A percentile compares a stretch with the other conserved stretches of the same genome.
Conservation (phyloP, 768 basidiomycete species). For the Mycena sanguinolenta region DNA sequence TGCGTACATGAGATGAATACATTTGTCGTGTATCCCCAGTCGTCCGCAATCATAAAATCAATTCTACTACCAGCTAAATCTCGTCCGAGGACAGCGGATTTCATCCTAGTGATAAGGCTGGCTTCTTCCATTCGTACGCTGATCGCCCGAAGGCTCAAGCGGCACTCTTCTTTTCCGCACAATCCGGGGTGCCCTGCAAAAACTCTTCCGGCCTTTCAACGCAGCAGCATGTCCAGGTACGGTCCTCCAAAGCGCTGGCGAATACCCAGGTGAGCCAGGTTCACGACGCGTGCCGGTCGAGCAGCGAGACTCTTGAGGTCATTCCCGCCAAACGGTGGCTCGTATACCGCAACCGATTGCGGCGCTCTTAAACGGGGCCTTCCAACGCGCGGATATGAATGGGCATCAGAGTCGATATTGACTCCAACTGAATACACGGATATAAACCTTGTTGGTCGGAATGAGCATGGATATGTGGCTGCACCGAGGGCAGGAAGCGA, state of each 20-base stretch:
- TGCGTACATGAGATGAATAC: conserved; percentile 37
- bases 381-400: conserved; percentile 37
- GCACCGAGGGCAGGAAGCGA: conserved; percentile 30
- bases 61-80: conserved; percentile 16
- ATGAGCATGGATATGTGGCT: conserved; percentile 28
- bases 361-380: conserved; percentile 28
- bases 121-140: conserved; percentile 35
- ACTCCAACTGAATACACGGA: conserved; percentile 36
- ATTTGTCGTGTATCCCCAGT: conserved; percentile 25
- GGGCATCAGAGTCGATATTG: conserved; percentile 21
- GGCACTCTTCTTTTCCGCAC: conserved; percentile 35
- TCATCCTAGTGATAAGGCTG: conserved; percentile 34
- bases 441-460: conserved; percentile 38
- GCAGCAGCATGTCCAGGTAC: conserved; percentile 25
- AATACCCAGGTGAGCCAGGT: conserved; percentile 4
- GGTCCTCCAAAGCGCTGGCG: conserved; percentile 16
- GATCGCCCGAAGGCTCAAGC: conserved; percentile 36
- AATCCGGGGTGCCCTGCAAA: conserved; percentile 30
- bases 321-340: conserved; percentile 31
- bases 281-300: conserved; percentile 21
- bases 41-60: conserved; percentile 24
- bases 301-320: conserved; percentile 26
- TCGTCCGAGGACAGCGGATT: conserved; percentile 36
- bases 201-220: neutral
- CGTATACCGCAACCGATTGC: conserved; percentile 30